These are phyloP conservation scores for Populus simonii DNA, from an alignment of 345 rosid species.

Conservation along the genomic window DNA sequence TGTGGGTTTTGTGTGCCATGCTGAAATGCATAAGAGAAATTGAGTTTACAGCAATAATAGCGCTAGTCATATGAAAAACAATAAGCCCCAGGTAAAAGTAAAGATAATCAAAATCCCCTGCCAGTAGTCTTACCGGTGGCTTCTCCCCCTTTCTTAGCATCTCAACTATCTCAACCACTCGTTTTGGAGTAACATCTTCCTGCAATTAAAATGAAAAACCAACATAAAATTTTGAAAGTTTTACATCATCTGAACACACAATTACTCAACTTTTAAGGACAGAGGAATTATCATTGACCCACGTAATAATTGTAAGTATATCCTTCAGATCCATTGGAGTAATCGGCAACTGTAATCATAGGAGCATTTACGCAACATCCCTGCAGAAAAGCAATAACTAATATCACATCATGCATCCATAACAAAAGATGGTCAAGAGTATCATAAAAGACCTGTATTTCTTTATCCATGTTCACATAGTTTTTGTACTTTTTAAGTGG, in stretches of 20 bases:
- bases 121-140: conserved; percentile 58
- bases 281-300: conserved; percentile 26
- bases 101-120: background rate
- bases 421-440: background rate
- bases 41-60: background rate
- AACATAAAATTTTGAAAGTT: conserved; percentile 8
- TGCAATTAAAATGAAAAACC: conserved; percentile 39
- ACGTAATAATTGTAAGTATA: conserved; percentile 89
- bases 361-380: conserved; percentile 99
- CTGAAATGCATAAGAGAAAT: conserved; percentile 34
- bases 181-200: conserved; percentile 92
- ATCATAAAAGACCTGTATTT: background rate
- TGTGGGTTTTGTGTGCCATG: conserved; percentile 90
- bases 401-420: conserved; percentile 1
- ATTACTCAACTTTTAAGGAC: background rate
- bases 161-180: conserved; percentile 89
- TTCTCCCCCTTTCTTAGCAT: conserved; percentile 85
- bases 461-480: background rate
- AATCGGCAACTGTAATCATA: conserved; percentile 97
- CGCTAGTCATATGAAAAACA: background rate
- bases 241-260: background rate
- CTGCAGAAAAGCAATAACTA: conserved; percentile 41
- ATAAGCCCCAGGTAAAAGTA: background rate
- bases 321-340: conserved; percentile 91
- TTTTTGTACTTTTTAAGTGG: no score